Conservation (phyloP, 208 protist genomes). For the Crithidia mellificae region DNA sequence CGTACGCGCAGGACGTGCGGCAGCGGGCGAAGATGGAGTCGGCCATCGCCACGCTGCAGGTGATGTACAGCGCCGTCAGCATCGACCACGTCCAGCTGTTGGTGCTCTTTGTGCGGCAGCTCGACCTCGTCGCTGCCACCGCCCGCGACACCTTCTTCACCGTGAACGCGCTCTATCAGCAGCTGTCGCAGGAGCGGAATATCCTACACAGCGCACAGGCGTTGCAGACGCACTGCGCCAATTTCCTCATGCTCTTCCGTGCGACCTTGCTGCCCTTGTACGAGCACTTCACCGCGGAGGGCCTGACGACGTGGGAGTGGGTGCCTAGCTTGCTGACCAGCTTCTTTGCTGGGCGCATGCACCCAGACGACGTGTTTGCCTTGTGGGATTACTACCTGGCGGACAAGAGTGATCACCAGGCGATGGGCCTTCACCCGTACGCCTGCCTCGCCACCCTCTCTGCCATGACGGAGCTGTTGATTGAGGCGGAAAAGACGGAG, state of each 20-base stretch:
- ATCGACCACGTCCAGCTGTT: constrained; percentile 60
- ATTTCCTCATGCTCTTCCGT: constrained; percentile 81
- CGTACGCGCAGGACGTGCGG: constrained; percentile 33
- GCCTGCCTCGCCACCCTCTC: constrained; percentile 76
- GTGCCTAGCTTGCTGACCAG: constrained; percentile 66
- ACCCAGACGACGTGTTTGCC: constrained; percentile 69
- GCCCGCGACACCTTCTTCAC: constrained; percentile 74
- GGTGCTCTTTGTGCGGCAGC: constrained; percentile 49
- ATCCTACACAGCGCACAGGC: constrained; percentile 61
- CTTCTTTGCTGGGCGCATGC: constrained; percentile 70
- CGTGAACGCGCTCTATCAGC: constrained; percentile 49
- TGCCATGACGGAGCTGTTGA: constrained; percentile 81
- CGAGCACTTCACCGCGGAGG: constrained; percentile 74
- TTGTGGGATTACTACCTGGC: constrained; percentile 85
- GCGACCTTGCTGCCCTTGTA: constrained; percentile 69
- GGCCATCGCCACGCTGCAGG: constrained; percentile 53
- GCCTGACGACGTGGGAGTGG: constrained; percentile 73
- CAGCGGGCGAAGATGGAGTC: constrained; percentile 47
- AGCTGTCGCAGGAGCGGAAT: constrained; percentile 64
- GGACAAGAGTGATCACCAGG: constrained; percentile 44
- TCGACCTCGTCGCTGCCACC: constrained; percentile 51
- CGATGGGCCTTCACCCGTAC: constrained; percentile 76
- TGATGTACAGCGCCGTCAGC: constrained; percentile 56
- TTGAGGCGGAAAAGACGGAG: constrained; percentile 73
- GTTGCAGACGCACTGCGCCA: constrained; percentile 74